Conservation (phyloP, 345 rosid species). For the Boechera divaricarpa region DNA sequence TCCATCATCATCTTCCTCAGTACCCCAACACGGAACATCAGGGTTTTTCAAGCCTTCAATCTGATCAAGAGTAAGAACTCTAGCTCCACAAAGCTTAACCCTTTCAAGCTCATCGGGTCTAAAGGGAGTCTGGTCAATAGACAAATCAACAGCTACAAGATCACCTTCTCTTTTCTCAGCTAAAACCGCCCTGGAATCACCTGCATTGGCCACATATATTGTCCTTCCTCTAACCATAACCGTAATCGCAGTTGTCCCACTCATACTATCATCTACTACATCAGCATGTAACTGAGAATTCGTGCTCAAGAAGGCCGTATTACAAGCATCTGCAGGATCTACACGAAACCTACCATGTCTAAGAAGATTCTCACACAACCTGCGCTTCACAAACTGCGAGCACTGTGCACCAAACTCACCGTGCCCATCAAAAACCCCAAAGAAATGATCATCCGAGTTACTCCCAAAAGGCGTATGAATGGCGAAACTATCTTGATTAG, state of each 20-base stretch:
- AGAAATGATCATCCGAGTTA: conserved; percentile 71
- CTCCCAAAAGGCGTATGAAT: conserved; percentile 91
- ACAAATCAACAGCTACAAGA: conserved; percentile 86
- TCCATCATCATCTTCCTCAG: conserved; percentile 95
- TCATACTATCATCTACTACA: conserved; percentile 85
- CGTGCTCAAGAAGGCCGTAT: conserved; percentile 66
- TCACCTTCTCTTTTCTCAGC: conserved; percentile 79
- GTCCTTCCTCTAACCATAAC: conserved; percentile 86
- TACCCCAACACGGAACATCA: conserved; percentile 94
- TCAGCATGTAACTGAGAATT: conserved; percentile 82
- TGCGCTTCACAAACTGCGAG: conserved; percentile 83
- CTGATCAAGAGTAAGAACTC: conserved; percentile 96
- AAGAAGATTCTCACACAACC: conserved; percentile 84
- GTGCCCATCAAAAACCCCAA: conserved; percentile 98
- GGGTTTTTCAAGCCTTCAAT: conserved; percentile 97
- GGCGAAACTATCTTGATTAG: conserved; percentile 96
- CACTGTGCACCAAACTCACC: conserved; percentile 95
- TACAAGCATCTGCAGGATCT: conserved; percentile 82
- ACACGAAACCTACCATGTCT: conserved; percentile 61
- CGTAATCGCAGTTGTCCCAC: conserved; percentile 94
- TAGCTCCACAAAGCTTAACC: conserved; percentile 88
- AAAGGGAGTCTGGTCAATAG: conserved; percentile 93
- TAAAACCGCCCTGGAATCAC: conserved; percentile 93
- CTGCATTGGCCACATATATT: conserved; percentile 80
- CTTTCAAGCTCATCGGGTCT: conserved; percentile 86